phyloP scores from a whole-genome alignment of 768 basidiomycete species.

The Neoboletus subvelutipes region DNA sequence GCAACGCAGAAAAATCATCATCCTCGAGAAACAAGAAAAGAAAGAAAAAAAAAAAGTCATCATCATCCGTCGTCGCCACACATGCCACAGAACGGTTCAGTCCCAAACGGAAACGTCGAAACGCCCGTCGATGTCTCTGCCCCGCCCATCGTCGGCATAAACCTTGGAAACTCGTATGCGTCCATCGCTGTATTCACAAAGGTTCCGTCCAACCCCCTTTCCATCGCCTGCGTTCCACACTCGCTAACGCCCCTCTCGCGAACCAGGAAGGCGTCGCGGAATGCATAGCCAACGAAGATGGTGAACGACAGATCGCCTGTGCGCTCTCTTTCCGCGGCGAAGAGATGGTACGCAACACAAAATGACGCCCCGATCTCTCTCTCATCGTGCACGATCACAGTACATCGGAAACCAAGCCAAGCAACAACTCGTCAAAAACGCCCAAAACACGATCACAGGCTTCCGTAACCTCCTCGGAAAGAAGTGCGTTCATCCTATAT shows the following conservation, averaged over 20 bases:
- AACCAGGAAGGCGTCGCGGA: conserved; percentile 84
- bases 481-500: conserved; percentile 52
- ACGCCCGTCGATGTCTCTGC: conserved; percentile 34
- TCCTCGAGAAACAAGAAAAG: no score
- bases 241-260: neutral
- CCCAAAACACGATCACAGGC: conserved; percentile 89
- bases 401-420: conserved; percentile 96
- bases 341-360: conserved; percentile 66
- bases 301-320: conserved; percentile 96
- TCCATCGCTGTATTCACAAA: conserved; percentile 96
- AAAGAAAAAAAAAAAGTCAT: neutral
- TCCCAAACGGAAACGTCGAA: conserved; percentile 55
- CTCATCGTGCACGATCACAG: conserved; percentile 41
- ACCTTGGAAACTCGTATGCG: conserved; percentile 93
- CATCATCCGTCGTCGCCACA: neutral
- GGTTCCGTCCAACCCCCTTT: conserved; percentile 46
- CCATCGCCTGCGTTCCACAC: neutral
- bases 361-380: neutral
- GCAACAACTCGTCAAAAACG: conserved; percentile 92
- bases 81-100: conserved; percentile 41
- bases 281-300: conserved; percentile 98
- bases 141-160: conserved; percentile 85
- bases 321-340: conserved; percentile 90
- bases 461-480: conserved; percentile 94
- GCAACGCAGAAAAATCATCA: neutral